Percentiles rank a stretch among this genome's conserved stretches.
phyloP scores from a whole-genome alignment of 805 yeast species.

The Candida tibetensis region DNA sequence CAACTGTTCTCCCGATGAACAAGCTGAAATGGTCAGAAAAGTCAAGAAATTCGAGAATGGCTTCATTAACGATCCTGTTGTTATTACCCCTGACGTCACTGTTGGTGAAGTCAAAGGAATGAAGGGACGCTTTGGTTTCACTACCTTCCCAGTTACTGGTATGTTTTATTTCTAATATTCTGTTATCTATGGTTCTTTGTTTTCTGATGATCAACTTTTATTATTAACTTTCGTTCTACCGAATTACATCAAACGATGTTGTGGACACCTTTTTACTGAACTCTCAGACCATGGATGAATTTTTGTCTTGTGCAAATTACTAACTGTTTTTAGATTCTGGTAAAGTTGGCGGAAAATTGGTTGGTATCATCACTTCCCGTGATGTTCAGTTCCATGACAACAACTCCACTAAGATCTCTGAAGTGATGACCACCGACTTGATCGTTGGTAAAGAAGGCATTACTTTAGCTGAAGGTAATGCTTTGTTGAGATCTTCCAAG shows the following conservation, averaged over 20 bases:
- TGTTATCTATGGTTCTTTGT: constrained; percentile 12
- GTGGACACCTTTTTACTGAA: constrained; percentile 59
- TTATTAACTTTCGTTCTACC: constrained; percentile 99
- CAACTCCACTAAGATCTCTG: constrained; percentile 56
- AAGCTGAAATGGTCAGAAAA: constrained; percentile 96
- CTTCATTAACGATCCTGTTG: constrained; percentile 91
- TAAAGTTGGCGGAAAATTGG: constrained; percentile 78
- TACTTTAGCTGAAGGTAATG: constrained; percentile 81
- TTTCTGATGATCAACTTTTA: constrained; percentile 52
- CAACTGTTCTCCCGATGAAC: constrained; percentile 94
- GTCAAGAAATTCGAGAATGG: constrained; percentile 98
- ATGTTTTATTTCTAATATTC: constrained; percentile 44
- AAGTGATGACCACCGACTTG: constrained; percentile 87
- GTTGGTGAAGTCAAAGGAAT: constrained; percentile 77
- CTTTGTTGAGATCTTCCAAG: constrained; percentile 84
- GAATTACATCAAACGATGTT: constrained; percentile 94
- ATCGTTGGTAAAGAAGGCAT: constrained; percentile 83
- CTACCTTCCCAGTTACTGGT: constrained; percentile 99
- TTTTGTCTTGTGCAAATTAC: constrained; percentile 16
- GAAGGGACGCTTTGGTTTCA: constrained; percentile 77
- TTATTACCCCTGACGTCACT: constrained; percentile 69
- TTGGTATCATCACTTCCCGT: constrained; percentile 96
- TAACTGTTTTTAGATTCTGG: constrained; percentile 66
- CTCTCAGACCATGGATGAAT: constrained; percentile 1
- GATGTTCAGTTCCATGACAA: constrained; percentile 94